Base-by-base conservation (phyloP, 495 filamentous ascomycete species). In the Xylaria grammica region DNA sequence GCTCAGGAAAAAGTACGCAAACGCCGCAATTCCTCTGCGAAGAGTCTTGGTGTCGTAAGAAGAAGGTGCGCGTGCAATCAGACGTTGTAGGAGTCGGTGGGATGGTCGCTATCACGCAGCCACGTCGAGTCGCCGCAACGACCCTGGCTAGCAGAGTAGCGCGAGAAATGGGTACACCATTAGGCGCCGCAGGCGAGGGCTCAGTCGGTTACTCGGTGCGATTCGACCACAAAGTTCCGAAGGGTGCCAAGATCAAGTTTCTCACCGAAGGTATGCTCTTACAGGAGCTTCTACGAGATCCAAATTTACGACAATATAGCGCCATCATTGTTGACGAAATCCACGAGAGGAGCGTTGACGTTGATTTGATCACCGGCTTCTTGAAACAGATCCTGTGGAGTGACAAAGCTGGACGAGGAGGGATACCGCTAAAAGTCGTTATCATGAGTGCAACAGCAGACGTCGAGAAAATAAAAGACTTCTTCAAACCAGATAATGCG, bases 381-480 rank as follows among this genome's bases (percentile, higher is more conserved):
- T 75, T 98, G 65, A 91, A 89, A 71, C 89, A 90, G 62, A 80
- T 96, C 30, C 73, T 92, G 1, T 76, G 78, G 30, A 86, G 87
- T 4, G 78, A 84, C 63, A 82, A 80, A 59, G 77, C 76, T 15
- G 90, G 85, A 22, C 82, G 89, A 36, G 89, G 86, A 19, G 90
- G 90, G 11, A 76, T 91, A 45, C 86, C 90, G 0, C 78, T 98
- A 62, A 98, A 97, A 72, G 89, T 97, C 10, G 85, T 96, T 17
- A 86, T 97, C 67, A 99, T 99, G 96, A 97, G 93, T 79, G 96
- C 96, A 53, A 99, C 96, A 17, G 90, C 92, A 19, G 92, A 97
- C 74, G 87, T 95, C 66, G 90, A 93, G 62, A 86, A 79, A 59
- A 84, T 97, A 27, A 81, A 85, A 45, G 77, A 79, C 0, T 98